phyloP scores from a whole-genome alignment of 108 stramenopile species.

The Bacterosira constricta region DNA sequence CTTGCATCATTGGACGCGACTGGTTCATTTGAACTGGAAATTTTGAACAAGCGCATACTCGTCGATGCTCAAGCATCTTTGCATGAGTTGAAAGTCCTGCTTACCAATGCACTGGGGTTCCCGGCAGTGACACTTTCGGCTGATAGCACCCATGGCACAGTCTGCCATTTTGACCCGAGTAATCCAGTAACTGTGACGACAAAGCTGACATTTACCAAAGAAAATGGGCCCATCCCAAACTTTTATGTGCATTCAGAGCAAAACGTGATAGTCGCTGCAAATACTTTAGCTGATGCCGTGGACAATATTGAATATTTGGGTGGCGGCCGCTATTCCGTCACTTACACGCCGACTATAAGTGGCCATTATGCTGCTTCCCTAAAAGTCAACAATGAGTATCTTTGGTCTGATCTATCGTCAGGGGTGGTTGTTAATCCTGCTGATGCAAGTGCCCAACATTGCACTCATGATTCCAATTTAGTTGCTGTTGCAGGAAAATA shows the following conservation, averaged over 20 bases:
- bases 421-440: conserved; percentile 64
- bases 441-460: conserved; percentile 48
- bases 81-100: conserved; percentile 8
- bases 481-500: conserved; percentile 63
- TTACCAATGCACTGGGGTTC: conserved; percentile 17
- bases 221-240: conserved; percentile 21
- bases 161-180: conserved; percentile 25
- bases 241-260: conserved; percentile 18
- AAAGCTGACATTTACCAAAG: conserved; percentile 7
- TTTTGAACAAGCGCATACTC: conserved; percentile 17
- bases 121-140: background rate
- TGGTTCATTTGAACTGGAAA: conserved; percentile 38
- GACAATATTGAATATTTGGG: conserved; percentile 56
- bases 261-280: conserved; percentile 18
- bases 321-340: conserved; percentile 58
- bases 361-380: conserved; percentile 64
- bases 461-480: conserved; percentile 49
- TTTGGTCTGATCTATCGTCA: conserved; percentile 54
- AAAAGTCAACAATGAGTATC: conserved; percentile 44
- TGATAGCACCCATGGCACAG: conserved; percentile 32
- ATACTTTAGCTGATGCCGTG: conserved; percentile 43
- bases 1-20: conserved; percentile 11
- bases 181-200: conserved; percentile 30
- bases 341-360: conserved; percentile 65
- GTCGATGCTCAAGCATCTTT: conserved; percentile 19